Evolutionary conservation across 345 rosid species (phyloP), one percentile per base, ranked within the genome.

Genomic region (Pistacia atlantica): DNA sequence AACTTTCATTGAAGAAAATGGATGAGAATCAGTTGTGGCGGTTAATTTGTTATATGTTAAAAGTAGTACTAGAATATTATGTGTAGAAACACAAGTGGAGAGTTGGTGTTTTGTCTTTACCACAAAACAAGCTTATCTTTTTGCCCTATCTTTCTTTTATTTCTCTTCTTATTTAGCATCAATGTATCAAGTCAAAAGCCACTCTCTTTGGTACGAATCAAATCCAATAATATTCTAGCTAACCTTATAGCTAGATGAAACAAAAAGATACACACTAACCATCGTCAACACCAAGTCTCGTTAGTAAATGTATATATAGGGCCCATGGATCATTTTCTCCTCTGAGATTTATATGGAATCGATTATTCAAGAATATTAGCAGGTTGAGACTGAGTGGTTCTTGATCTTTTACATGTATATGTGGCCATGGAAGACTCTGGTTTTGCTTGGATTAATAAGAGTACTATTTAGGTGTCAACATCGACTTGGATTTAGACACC

Each of bases 21-120:
- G 62, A 65, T 54, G 74, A 77, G 82, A 79, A 68, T 83, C 83
- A 78, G 71, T 70, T 73, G 61, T 74, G 51, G 69, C 78, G 42
- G 83, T 83, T 52, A 73, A 54, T 55, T 57, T 49, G 76, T 76
- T 78, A 49, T 25, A 35, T 71, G 22, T 25, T 35, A 42, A 73
- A 59, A 68, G 11, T 35, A 18, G 45, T 63, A 45, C 7, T 42
- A 42, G 45, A 42, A 42, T 42, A 42, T 42, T 56, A 31, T 60
- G 46, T 28, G 51, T 61, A 62, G 69, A 69, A 71, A 73, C 54
- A 65, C 73, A 71, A 85, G 80, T 80, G 75, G 81, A 59, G 75
- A 28, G 81, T 56, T 67, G 83, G 60, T 65, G 79, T 70, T 61
- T 75, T 51, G 71, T 65, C 65, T 75, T 71, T 67, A 62, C 74